Evolutionary conservation across 352 stramenopile genomes (phyloP).

Genomic region (Phytopythium boreale): DNA sequence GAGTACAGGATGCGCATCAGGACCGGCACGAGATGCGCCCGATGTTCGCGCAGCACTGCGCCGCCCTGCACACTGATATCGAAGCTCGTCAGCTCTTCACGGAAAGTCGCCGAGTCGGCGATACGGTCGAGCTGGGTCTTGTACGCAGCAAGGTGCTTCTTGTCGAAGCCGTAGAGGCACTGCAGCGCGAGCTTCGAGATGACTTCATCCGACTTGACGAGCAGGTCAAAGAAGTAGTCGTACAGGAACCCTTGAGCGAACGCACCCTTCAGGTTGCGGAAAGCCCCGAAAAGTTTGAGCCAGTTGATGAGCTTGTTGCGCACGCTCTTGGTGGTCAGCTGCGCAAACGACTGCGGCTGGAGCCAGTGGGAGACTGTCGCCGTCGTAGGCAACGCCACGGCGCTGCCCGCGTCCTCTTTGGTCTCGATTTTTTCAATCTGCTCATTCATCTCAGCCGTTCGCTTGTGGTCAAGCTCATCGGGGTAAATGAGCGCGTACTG

Average conservation of each 20-base stretch:
- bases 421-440: slow-evolving; percentile 41
- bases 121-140: slow-evolving; percentile 84
- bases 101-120: slow-evolving; percentile 75
- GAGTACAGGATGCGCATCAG: slow-evolving; percentile 89
- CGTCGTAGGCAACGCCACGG: neutral
- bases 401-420: slow-evolving; percentile 1
- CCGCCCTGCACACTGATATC: slow-evolving; percentile 70
- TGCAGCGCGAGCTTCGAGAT: slow-evolving; percentile 85
- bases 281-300: slow-evolving; percentile 75
- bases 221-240: slow-evolving; percentile 81
- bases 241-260: slow-evolving; percentile 79
- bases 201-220: slow-evolving; percentile 88
- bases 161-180: slow-evolving; percentile 85
- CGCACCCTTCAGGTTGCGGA: slow-evolving; percentile 87
- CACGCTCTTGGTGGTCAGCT: slow-evolving; percentile 72
- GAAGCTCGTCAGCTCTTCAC: slow-evolving; percentile 90
- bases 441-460: slow-evolving; percentile 42
- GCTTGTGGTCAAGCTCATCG: slow-evolving; percentile 55
- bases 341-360: slow-evolving; percentile 23
- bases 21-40: slow-evolving; percentile 73
- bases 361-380: slow-evolving; percentile 14
- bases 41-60: slow-evolving; percentile 78
- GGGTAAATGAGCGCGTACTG: slow-evolving; percentile 77
- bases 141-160: slow-evolving; percentile 81
- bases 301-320: slow-evolving; percentile 80